Base-by-base conservation (phyloP, 202 grass and related monocot genomes). In the Zoysia matrella region DNA sequence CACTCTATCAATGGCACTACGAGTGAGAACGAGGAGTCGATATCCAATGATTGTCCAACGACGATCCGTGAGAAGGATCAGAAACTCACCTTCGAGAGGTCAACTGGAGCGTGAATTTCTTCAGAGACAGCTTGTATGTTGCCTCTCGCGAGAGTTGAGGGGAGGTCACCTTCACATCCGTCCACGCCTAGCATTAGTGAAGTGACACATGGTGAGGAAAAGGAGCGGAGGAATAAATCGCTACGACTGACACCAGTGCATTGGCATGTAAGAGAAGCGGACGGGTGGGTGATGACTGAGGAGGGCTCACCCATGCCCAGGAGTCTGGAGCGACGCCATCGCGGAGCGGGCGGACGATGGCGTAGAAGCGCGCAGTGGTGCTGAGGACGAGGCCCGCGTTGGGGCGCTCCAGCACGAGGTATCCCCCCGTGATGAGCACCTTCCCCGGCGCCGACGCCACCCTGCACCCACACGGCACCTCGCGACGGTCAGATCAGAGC, bases 401-500 rank as follows among this genome's bases (percentile, higher is more conserved):
- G 56, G 96, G 89, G 76, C 92, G 90, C 73, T 98, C 91, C 73
- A 98, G 86, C 67, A 98, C 87, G 57, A 98, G 90, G 84, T 98
- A 98, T 4, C 96, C 96, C 12, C 96, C 91, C 10, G 90, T 87
- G 67, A 98, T 88, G 80, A 95, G 84, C 57, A 95, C 95, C 87
- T 95, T 95, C 51, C 96, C 92, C 45, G 92, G 92, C 65, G 92
- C 90, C 79, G 96, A 98, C 67, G 90, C 90, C 71, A 98, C 90
- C 84, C 89, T 98, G 83, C n/a, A 83, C 16, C 22, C 42, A 88
- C 22, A 73, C 56, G 61, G 47, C 74, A 63, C 50, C 68, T 44
- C 46, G 52, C 11, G 3, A 47, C 43, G 40, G 15, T 76, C 83
- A 60, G 87, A 86, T 82, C 87, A 18, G 67, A 56, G 22, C 18